These are phyloP conservation scores for Elymus sibiricus DNA, from an alignment of 176 grass and related monocot genomes.

Conservation along the genomic window DNA sequence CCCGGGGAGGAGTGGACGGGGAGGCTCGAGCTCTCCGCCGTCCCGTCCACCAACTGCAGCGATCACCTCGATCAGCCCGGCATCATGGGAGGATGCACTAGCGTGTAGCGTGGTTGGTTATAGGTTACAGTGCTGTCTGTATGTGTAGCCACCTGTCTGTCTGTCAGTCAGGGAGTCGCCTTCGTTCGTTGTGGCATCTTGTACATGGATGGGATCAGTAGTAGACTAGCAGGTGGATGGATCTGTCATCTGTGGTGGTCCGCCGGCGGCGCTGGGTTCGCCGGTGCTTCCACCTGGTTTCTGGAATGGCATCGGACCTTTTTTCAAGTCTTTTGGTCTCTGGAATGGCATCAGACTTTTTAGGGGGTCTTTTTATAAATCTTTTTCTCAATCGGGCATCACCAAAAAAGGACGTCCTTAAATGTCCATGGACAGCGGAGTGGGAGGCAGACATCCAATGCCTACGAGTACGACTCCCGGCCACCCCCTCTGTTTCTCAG, in stretches of 20 bases:
- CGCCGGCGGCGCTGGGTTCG: not conserved
- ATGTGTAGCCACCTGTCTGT: not conserved
- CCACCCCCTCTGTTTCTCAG: too few species aligned
- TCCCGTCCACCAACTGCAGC: slow-evolving; percentile 74
- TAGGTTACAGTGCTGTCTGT: not conserved
- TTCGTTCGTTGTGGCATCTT: not conserved
- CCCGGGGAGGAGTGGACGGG: slow-evolving; percentile 95
- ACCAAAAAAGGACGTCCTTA: too few species aligned
- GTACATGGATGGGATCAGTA: slow-evolving; percentile 30
- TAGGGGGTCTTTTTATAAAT: too few species aligned
- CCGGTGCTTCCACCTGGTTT: not conserved
- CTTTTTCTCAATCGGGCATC: too few species aligned
- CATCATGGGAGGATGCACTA: slow-evolving; percentile 11
- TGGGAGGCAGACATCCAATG: too few species aligned
- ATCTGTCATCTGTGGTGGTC: not conserved
- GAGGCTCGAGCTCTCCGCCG: slow-evolving; percentile 64
- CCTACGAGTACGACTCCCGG: too few species aligned
- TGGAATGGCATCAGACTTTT: too few species aligned
- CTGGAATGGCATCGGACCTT: too few species aligned
- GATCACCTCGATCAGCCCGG: slow-evolving; percentile 67
- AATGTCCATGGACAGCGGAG: too few species aligned
- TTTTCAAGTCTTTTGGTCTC: too few species aligned
- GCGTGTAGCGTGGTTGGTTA: not conserved
- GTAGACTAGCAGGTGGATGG: not conserved
- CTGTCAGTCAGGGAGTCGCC: not conserved